phyloP scores from a whole-genome alignment of 352 stramenopile genomes.

The Globisporangium spinosum region DNA sequence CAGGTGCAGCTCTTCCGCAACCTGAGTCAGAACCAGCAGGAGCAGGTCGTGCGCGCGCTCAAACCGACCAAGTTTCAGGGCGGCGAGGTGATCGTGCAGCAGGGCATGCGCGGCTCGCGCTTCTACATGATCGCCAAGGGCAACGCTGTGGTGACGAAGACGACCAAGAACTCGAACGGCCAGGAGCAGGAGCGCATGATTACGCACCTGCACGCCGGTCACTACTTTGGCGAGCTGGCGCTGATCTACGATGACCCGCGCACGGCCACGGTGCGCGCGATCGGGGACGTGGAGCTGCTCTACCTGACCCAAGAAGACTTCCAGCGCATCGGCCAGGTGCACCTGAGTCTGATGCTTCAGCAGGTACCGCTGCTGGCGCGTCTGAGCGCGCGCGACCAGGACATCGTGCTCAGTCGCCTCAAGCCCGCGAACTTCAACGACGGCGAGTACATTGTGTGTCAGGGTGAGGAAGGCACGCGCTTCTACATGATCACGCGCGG shows the following conservation, averaged over 20 bases:
- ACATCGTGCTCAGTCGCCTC: conserved; percentile 78
- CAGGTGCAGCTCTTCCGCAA: conserved; percentile 87
- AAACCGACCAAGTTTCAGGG: conserved; percentile 85
- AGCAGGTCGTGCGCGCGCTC: conserved; percentile 81
- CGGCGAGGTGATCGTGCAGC: conserved; percentile 81
- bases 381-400: conserved; percentile 68
- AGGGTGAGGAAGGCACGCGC: conserved; percentile 82
- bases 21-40: conserved; percentile 83
- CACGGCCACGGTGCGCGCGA: conserved; percentile 71
- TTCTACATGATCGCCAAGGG: conserved; percentile 92
- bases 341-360: conserved; percentile 86
- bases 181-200: conserved; percentile 79
- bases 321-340: conserved; percentile 81
- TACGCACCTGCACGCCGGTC: conserved; percentile 85
- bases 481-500: conserved; percentile 91
- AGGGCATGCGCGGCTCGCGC: conserved; percentile 75
- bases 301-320: conserved; percentile 88
- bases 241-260: conserved; percentile 91
- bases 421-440: conserved; percentile 81
- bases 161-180: conserved; percentile 28
- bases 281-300: conserved; percentile 75
- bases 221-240: conserved; percentile 92
- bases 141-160: conserved; percentile 85
- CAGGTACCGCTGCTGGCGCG: conserved; percentile 76
- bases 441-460: conserved; percentile 87